A percentile compares a stretch with the other conserved stretches of the same genome.
Conservation (phyloP, 1,139 yeast species). For the Yamadazyma membranifaciens region DNA sequence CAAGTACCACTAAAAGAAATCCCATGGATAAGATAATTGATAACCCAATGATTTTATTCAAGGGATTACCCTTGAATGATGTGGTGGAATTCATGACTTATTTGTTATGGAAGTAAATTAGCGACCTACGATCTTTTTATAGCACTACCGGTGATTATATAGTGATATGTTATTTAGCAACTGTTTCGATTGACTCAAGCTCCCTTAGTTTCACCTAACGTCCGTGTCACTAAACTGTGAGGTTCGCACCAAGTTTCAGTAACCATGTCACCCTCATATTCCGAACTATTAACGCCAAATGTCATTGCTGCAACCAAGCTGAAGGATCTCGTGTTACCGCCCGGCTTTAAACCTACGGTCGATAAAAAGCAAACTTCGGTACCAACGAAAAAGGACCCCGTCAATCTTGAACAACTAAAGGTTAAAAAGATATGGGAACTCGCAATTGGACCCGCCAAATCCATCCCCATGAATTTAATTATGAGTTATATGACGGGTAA, state of each 20-base stretch:
- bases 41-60: slow-evolving; percentile 70
- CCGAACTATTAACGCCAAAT: slow-evolving; percentile 18
- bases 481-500: slow-evolving; percentile 96
- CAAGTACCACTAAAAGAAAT: slow-evolving; percentile 71
- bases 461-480: slow-evolving; percentile 81
- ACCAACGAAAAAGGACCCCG: slow-evolving; percentile 5
- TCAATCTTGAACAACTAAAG: slow-evolving; percentile 34
- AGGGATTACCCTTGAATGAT: slow-evolving; percentile 46
- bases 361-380: slow-evolving; percentile 6
- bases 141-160: too few species aligned
- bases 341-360: slow-evolving; percentile 18
- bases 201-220: too few species aligned
- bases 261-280: slow-evolving; percentile 5
- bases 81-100: slow-evolving; percentile 28
- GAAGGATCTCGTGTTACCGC: slow-evolving; percentile 17
- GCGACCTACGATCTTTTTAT: too few species aligned
- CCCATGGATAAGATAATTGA: slow-evolving; percentile 77
- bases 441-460: slow-evolving; percentile 81
- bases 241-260: neutral
- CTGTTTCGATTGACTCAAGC: too few species aligned
- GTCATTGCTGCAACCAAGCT: slow-evolving; percentile 14
- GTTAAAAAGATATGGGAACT: slow-evolving; percentile 81
- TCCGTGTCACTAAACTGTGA: neutral
- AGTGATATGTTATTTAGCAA: too few species aligned
- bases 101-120: too few species aligned